These are phyloP conservation scores for Strombidium stylifer DNA, from an alignment of 73 alveolate genomes.

Conservation along the genomic window DNA sequence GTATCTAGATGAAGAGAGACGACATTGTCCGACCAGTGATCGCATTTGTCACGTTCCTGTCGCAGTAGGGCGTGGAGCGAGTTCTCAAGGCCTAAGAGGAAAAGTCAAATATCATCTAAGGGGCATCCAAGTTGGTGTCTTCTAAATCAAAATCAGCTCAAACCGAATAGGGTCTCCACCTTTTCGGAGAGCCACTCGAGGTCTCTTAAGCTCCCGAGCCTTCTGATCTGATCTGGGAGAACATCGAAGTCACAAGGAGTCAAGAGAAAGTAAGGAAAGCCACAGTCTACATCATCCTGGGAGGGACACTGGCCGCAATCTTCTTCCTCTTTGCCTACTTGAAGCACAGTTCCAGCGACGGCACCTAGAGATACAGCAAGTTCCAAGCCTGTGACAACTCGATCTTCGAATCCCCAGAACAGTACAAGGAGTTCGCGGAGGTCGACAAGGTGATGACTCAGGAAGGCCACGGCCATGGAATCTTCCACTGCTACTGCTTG, in stretches of 20 bases:
- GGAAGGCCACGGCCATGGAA: neutral
- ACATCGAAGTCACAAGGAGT: neutral
- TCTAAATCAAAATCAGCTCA: too few relatives aligned
- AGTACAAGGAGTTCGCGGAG: neutral
- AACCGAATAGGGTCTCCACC: constrained; percentile 18
- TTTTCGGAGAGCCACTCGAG: too few relatives aligned
- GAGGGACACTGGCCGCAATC: neutral
- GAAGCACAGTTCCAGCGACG: neutral
- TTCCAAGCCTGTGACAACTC: neutral
- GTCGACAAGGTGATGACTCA: neutral
- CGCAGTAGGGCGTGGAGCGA: constrained; percentile 29
- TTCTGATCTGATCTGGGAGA: constrained; percentile 48
- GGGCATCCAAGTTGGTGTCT: neutral
- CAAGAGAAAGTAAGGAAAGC: neutral
- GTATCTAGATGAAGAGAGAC: too few relatives aligned
- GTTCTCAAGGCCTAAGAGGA: neutral
- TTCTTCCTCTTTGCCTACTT: constrained; percentile 9
- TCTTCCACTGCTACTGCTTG: neutral
- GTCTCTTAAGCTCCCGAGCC: constrained; percentile 49
- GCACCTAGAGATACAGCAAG: neutral
- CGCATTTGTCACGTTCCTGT: constrained; percentile 46
- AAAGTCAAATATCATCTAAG: neutral
- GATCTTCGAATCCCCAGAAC: neutral
- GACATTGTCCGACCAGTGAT: too few relatives aligned
- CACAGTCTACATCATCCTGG: neutral